Percentiles rank a stretch among this genome's conserved stretches.
phyloP scores from a whole-genome alignment of 2,329 filamentous ascomycete genomes.

The Rutstroemia sp. region DNA sequence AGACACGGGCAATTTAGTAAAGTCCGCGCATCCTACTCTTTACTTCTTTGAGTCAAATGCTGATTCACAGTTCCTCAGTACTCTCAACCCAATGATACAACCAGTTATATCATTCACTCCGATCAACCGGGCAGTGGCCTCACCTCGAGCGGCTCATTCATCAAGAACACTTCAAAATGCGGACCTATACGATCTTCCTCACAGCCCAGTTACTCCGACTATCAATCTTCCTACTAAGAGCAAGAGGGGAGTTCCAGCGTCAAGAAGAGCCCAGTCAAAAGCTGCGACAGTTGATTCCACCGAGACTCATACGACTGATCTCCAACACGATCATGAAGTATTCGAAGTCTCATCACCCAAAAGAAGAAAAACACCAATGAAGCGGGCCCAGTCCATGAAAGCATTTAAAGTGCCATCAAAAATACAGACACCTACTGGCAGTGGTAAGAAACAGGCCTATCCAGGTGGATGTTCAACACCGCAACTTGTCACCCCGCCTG shows the following conservation, averaged over 20 bases:
- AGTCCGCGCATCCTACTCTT: not conserved
- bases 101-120: slow-evolving; percentile 18
- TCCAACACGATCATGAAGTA: not conserved
- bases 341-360: not conserved
- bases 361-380: not conserved
- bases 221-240: slow-evolving; percentile 1
- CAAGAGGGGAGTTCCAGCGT: slow-evolving; percentile 7
- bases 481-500: slow-evolving; percentile 15
- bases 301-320: not conserved
- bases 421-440: not conserved
- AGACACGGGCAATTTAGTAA: not conserved
- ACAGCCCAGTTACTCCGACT: slow-evolving; percentile 1
- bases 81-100: not conserved
- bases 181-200: slow-evolving; percentile 14
- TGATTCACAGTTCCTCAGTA: not conserved
- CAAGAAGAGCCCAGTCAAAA: slow-evolving; percentile 6
- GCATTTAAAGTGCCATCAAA: slow-evolving; percentile 1
- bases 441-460: not conserved
- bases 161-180: slow-evolving; percentile 11
- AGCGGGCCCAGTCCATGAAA: not conserved
- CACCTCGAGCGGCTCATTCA: slow-evolving; percentile 13
- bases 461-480: not conserved
- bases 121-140: slow-evolving; percentile 13
- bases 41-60: not conserved
- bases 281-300: slow-evolving; percentile 15